Evolutionary conservation across 805 yeast species (phyloP), one percentile per base, ranked within the genome.

Genomic region (Saturnispora besseyi): DNA sequence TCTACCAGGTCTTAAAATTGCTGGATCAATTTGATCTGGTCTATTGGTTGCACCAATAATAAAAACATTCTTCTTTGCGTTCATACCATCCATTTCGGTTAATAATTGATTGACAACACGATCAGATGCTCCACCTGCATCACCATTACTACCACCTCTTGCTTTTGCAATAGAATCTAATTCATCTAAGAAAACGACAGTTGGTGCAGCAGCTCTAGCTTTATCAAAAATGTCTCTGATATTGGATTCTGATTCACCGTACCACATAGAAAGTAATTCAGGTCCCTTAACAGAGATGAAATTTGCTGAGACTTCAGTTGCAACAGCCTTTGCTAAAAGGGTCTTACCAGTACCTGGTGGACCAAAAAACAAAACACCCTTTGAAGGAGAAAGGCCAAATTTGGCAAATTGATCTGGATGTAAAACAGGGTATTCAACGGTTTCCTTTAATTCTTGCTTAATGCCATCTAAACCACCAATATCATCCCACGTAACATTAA

Each of bases 321-420:
- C 99, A 60, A 93, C 98, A 49, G 99, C 99, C 73, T 93, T 93
- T 44, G 99, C 99, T 62, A 93, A 77, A 64, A 93, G 74, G 4
- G 99, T 93, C 75, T 93, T 93, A 89, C 99, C 99, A 53, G 98
- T 93, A 86, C 99, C 99, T 53, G 99, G 99, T 48, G 99, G 99
- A 61, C 99, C 99, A 68, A 86, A 93, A 77, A 93, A 93, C 67
- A 93, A 76, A 58, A 93, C 99, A 75, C 99, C 99, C 73, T 91
- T 90, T 38, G 99, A 83, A 49, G 99, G 99, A 9, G 98, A 82
- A 67, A 93, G 79, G 57, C 99, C 99, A 65, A 93, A 93, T 75
- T 93, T 95, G 70, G 95, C 87, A 73, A 88, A 93, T 76, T 91
- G 96, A 65, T 93, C 99, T 70, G 99, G 98, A 71, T 93, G 98